Evolutionary conservation across 768 basidiomycete species (phyloP), one percentile per base, ranked within the genome.

Genomic region (Mycena filopes): DNA sequence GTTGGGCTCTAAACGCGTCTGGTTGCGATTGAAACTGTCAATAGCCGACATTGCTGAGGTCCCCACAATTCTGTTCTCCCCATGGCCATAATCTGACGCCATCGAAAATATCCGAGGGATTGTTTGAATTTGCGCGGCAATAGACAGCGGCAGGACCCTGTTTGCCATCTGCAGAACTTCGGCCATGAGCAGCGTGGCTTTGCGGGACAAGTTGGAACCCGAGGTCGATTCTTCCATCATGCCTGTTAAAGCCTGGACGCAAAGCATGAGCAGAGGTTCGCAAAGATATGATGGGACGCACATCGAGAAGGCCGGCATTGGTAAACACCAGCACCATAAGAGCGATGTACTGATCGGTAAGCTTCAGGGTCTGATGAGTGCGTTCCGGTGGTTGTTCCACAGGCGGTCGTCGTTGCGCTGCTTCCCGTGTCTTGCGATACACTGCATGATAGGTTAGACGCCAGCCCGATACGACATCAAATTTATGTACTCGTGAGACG

Each of bases 11-110:
- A 93, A 71, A 49, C 92, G 86, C 9, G 88, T 80, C 60, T 87
- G 86, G 76, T 98, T 96, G n/a, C 97, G 90, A 71, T 96, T 95
- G 75, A 97, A 90, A 71, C 92, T 95, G 72, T 97, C 95, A 45
- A 99, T 94, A 0, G 93, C 89, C 0, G 93, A 89, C 55, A 99
- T 80, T 0, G 96, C 89, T 4, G 92, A 86, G 16, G 92, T 90
- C 4, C 96, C 97, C 12, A 95, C 82, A 63, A 95, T 93, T 46
- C 95, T 82, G 67, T 93, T 86, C 62, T 90, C 87, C 40, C 90
- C 90, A 58, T 88, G 82, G n/a, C 82, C 79, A 69, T 97, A 96
- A 64, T 93, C 87, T 3, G 90, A 88, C 1, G 96, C 95, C 71
- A 95, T 88, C 21, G 83, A 81, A 76, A 99, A 99, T 4, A 99